Evolutionary conservation across 306 rosid species (phyloP).

Genomic region (Elaeagnus macrophylla): DNA sequence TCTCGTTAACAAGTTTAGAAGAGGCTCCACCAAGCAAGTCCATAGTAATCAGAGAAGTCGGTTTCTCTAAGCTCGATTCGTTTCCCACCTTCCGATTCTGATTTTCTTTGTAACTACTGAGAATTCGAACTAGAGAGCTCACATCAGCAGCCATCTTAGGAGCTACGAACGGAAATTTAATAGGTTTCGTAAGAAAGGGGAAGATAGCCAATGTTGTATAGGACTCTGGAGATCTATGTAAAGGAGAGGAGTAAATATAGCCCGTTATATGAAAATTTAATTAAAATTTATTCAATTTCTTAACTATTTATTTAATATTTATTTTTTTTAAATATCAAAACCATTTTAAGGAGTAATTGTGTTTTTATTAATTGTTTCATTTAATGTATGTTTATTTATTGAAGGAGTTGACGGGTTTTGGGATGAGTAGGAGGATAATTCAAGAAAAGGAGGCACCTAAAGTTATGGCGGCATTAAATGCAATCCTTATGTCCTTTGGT

Average conservation of each 20-base stretch:
- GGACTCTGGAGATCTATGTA: conserved; percentile 23
- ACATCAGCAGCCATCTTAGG: conserved; percentile 79
- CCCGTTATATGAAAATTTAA: conserved; percentile 21
- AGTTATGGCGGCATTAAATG: conserved; percentile 63
- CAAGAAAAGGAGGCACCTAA: conserved; percentile 51
- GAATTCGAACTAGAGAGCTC: conserved; percentile 54
- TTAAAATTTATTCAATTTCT: not conserved
- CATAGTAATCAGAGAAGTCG: conserved; percentile 71
- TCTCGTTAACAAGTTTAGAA: conserved; percentile 29
- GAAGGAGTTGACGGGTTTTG: conserved; percentile 26
- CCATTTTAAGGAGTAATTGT: conserved; percentile 20
- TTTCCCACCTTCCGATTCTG: conserved; percentile 54
- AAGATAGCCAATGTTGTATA: no score
- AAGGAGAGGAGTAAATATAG: conserved; percentile 25
- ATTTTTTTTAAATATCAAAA: conserved; percentile 15
- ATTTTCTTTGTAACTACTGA: conserved; percentile 60
- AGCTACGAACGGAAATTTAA: not conserved
- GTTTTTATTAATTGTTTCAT: conserved; percentile 37
- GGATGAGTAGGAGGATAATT: conserved; percentile 53
- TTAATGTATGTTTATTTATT: conserved; percentile 44
- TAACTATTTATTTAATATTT: not conserved
- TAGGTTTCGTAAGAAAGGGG: no score
- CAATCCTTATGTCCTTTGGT: conserved; percentile 6
- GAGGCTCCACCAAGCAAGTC: conserved; percentile 75
- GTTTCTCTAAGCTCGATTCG: conserved; percentile 49